These are phyloP conservation scores for Moesziomyces parantarcticus DNA, from an alignment of 1,284 basidiomycete genomes.

Conservation along the genomic window DNA sequence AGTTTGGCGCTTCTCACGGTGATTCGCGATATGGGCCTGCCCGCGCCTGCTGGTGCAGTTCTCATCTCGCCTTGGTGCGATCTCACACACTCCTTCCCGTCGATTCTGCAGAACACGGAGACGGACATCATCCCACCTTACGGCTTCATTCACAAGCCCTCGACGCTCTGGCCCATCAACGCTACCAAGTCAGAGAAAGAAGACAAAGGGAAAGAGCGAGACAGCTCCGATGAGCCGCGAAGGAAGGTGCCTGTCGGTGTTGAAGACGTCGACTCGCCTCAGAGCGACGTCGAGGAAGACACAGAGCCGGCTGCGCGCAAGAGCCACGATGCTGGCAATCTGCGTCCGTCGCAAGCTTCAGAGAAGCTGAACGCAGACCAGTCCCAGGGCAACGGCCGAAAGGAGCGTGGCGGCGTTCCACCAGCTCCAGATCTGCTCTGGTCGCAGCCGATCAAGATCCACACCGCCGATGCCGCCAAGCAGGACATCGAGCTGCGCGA, in stretches of 20 bases:
- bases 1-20: slow-evolving; percentile 86
- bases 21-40: slow-evolving; percentile 86
- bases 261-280: slow-evolving; percentile 11
- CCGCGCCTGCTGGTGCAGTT: slow-evolving; percentile 75
- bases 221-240: slow-evolving; percentile 9
- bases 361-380: neutral
- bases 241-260: slow-evolving; percentile 34
- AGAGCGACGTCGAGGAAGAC: slow-evolving; percentile 1
- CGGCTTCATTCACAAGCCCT: slow-evolving; percentile 66
- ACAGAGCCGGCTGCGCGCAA: slow-evolving; percentile 29
- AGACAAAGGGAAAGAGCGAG: slow-evolving; percentile 1
- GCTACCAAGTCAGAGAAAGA: slow-evolving; percentile 22
- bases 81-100: slow-evolving; percentile 92
- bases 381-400: neutral
- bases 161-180: slow-evolving; percentile 63
- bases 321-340: slow-evolving; percentile 21
- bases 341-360: slow-evolving; percentile 1
- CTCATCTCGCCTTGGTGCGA: slow-evolving; percentile 78
- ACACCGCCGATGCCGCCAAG: slow-evolving; percentile 19
- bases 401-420: slow-evolving; percentile 21
- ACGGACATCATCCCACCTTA: slow-evolving; percentile 75
- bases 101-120: slow-evolving; percentile 83
- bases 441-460: slow-evolving; percentile 49
- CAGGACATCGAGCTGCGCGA: slow-evolving; percentile 46
- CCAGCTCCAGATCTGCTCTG: slow-evolving; percentile 46